Conservation (phyloP, 306 rosid genomes). For the Boehmeria nivea region DNA sequence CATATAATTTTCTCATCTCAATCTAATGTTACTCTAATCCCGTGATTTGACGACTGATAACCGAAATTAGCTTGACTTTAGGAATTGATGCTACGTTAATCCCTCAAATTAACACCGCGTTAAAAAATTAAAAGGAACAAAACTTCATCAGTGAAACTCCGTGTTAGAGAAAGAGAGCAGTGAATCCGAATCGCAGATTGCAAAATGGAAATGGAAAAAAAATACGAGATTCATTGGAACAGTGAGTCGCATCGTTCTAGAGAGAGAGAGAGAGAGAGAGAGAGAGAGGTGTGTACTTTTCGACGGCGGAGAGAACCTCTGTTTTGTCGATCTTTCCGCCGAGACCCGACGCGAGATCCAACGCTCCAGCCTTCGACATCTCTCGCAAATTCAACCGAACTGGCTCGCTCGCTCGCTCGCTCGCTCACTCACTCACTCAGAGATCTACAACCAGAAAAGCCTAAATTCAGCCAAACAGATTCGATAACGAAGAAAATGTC, state of each 20-base stretch:
- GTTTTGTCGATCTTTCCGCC: constrained; percentile 79
- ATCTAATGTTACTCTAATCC: no score
- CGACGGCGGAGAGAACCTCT: constrained; percentile 71
- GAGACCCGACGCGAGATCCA: constrained; percentile 84
- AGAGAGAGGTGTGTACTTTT: constrained; percentile 33
- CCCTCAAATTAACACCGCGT: no score
- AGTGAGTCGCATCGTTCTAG: no score
- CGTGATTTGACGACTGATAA: no score
- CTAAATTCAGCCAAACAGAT: not conserved
- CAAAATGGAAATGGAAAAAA: no score
- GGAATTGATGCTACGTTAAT: no score
- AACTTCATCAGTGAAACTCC: not conserved
- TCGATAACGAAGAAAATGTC: not conserved
- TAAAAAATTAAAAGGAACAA: not conserved
- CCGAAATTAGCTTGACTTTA: no score
- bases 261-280: constrained; percentile 2
- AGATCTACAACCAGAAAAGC: not conserved
- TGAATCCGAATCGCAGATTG: no score
- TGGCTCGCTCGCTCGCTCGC: not conserved
- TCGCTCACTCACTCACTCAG: not conserved
- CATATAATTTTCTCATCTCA: no score
- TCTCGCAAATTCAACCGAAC: not conserved
- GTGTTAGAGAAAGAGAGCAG: no score
- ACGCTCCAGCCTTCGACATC: constrained; percentile 48
- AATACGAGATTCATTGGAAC: no score